A percentile compares a stretch with the other conserved stretches of the same genome.
Conservation (phyloP, 148 eudicot genomes). For the Camellia lanceoleosa region DNA sequence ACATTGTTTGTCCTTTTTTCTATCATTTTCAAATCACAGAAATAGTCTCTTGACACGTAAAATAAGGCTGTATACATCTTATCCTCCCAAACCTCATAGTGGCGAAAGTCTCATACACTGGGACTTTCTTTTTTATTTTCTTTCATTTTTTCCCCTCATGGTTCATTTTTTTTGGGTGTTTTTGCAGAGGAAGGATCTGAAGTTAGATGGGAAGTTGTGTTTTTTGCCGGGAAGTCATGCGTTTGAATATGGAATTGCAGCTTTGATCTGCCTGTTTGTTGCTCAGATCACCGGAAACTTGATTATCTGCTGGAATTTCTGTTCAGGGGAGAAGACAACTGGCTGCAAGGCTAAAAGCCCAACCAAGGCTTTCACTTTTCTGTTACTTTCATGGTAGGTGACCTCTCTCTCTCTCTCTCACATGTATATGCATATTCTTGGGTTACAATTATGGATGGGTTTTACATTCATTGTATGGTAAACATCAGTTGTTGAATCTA, state of each 20-base stretch:
- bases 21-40: background rate
- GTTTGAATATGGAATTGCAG: slow-evolving; percentile 50
- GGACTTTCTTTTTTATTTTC: too few species aligned
- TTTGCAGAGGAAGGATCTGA: slow-evolving; percentile 47
- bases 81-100: too few species aligned
- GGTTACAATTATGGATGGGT: too few species aligned
- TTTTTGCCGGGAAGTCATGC: slow-evolving; percentile 51
- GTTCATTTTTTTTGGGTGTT: background rate
- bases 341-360: slow-evolving; percentile 10
- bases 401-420: slow-evolving; percentile 2
- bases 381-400: slow-evolving; percentile 47
- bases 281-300: slow-evolving; percentile 50
- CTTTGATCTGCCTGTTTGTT: slow-evolving; percentile 36
- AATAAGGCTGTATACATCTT: too few species aligned
- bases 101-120: too few species aligned
- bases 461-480: too few species aligned
- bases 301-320: slow-evolving; percentile 24
- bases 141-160: background rate
- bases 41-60: too few species aligned
- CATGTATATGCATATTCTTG: too few species aligned
- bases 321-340: slow-evolving; percentile 13
- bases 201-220: slow-evolving; percentile 63
- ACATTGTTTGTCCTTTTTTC: background rate
- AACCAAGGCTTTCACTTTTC: slow-evolving; percentile 17
- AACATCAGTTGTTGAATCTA: too few species aligned